These are phyloP conservation scores for Blastomyces parvus DNA, from an alignment of 2,329 filamentous ascomycete genomes.

Conservation along the genomic window DNA sequence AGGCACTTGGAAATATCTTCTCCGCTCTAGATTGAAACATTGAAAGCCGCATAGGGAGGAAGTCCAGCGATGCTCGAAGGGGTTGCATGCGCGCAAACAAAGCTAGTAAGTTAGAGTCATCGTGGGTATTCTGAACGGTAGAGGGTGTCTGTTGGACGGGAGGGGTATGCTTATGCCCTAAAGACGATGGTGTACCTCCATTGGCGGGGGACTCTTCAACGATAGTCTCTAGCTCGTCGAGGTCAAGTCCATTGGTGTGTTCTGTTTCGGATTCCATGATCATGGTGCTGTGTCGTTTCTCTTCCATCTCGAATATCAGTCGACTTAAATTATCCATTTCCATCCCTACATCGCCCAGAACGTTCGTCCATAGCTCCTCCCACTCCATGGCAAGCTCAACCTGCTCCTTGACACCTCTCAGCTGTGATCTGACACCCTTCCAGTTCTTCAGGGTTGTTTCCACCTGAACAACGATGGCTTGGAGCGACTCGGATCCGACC, in stretches of 20 bases:
- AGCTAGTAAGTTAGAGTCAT: conserved; percentile 79
- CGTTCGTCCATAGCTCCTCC: conserved; percentile 93
- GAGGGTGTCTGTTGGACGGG: conserved; percentile 33
- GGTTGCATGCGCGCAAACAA: conserved; percentile 95
- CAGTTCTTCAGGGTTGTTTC: conserved; percentile 77
- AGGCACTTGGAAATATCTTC: conserved; percentile 75
- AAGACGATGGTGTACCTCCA: conserved; percentile 46
- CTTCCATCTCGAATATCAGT: conserved; percentile 95
- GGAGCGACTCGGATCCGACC: conserved; percentile 63
- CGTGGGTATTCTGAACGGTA: conserved; percentile 48
- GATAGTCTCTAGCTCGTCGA: conserved; percentile 85
- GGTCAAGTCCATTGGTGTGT: conserved; percentile 51
- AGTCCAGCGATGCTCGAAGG: conserved; percentile 82
- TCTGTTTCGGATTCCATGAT: conserved; percentile 54
- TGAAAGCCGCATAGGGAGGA: conserved; percentile 85
- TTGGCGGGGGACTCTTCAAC: conserved; percentile 69
- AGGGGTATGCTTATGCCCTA: conserved; percentile 58
- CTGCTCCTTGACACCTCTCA: conserved; percentile 74
- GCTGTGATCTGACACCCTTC: conserved; percentile 65
- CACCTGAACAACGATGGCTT: conserved; percentile 74
- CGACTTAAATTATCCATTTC: conserved; percentile 73
- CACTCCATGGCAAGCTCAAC: conserved; percentile 98
- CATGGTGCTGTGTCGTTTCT: conserved; percentile 74
- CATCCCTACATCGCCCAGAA: conserved; percentile 83
- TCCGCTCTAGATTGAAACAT: conserved; percentile 74